These are phyloP conservation scores for Pseudopithomyces maydicus DNA, from an alignment of 2,329 filamentous ascomycete genomes.

Conservation along the genomic window DNA sequence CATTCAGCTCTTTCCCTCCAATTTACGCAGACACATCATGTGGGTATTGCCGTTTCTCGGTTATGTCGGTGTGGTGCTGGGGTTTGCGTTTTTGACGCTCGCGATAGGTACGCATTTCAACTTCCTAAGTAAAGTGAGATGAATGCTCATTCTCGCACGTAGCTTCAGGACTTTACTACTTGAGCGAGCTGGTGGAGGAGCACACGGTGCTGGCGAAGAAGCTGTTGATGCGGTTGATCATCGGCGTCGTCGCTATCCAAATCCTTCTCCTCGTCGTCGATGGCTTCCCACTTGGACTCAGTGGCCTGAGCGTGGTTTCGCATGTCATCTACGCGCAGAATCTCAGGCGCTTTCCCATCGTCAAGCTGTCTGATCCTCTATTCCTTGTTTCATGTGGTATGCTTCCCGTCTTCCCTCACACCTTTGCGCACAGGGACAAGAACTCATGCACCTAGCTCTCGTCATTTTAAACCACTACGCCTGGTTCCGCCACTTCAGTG, in stretches of 20 bases:
- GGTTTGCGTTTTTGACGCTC: conserved; percentile 92
- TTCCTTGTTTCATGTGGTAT: conserved; percentile 83
- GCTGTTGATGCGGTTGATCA: conserved; percentile 84
- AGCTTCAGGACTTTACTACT: conserved; percentile 98
- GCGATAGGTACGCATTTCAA: conserved; percentile 72
- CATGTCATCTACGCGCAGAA: conserved; percentile 90
- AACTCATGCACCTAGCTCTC: conserved; percentile 58
- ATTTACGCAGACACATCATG: conserved; percentile 61
- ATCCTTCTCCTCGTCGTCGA: conserved; percentile 78
- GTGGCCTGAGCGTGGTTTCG: conserved; percentile 74
- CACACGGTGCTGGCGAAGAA: conserved; percentile 92
- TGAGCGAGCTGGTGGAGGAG: conserved; percentile 97
- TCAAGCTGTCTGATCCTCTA: conserved; percentile 84
- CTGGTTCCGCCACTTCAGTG: conserved; percentile 93
- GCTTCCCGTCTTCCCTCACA: conserved; percentile 30
- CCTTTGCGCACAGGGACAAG: conserved; percentile 4
- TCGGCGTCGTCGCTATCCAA: conserved; percentile 77
- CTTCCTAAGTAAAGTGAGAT: background rate
- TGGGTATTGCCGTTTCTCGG: conserved; percentile 94
- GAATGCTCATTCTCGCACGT: conserved; percentile 5
- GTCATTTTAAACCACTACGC: conserved; percentile 91
- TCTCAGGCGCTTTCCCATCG: conserved; percentile 74
- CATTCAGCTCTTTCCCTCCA: background rate
- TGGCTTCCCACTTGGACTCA: conserved; percentile 79
- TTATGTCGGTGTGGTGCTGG: conserved; percentile 82